Evolutionary conservation across 2,329 filamentous ascomycete genomes (phyloP), one percentile per base, ranked within the genome.

Genomic region (Trichophyton benhamiae): DNA sequence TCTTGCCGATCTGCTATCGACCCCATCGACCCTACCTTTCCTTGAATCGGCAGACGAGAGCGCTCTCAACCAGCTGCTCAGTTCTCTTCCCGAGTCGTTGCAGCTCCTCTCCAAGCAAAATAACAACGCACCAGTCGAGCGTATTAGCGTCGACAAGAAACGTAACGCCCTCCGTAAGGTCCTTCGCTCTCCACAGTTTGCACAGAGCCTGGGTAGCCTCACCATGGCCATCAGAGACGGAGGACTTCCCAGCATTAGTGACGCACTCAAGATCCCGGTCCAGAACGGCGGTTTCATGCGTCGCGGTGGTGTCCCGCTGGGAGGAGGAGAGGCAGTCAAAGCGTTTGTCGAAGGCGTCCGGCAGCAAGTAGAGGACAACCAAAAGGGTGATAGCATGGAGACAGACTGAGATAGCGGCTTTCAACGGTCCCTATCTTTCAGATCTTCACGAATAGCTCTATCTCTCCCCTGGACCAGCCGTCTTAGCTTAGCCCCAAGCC

Each of bases 331-430:
- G 68, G 92, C 92, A 11, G 86, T 99, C 1, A 87, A 95, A 76
- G 89, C 88, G 2, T 99, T 99, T 74, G 81, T 99, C 22, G 84
- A 95, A 61, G 94, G 92, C 2, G 86, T 96, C 57, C 94, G 88
- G 80, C 87, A 83, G 76, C 86, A 84, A 4, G 87, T 91, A 0
- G 61, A 65, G 42, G 66, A 71, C 55, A 68, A 72, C 63, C 49
- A 55, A 15, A 67, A 67, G 60, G 68, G 65, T 57, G 71, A 74
- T 62, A 67, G 67, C 53, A 79, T 79, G 77, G 75, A 78, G 52
- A 76, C 74, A 38, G 74, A 77, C 66, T 75, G 33, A 38, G 33
- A 13, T 11, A 38, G 33, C 33, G 62, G 55, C 42, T 27, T 57
- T 38, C 33, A 38, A 38, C 33, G 13, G 17, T 9, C 15, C 6